Evolutionary conservation across 768 basidiomycete species (phyloP).

Genomic region (Suillus plorans): DNA sequence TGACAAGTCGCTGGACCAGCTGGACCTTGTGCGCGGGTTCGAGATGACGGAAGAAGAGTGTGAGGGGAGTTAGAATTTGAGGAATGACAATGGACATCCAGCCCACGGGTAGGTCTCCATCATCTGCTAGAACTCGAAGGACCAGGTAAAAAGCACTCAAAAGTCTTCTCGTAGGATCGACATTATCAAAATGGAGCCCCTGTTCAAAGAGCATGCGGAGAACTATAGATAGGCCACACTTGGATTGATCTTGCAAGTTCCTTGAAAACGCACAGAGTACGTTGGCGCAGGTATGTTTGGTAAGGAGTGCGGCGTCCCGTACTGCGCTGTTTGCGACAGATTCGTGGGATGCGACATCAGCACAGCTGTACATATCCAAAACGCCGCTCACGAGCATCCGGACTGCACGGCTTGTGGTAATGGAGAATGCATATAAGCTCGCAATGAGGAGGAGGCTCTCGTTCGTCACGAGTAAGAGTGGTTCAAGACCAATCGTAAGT

Average conservation of each 20-base stretch:
- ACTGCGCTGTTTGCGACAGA: background rate
- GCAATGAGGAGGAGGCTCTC: conserved; percentile 55
- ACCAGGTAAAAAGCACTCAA: conserved; percentile 56
- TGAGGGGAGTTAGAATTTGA: conserved; percentile 52
- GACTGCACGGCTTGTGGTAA: conserved; percentile 50
- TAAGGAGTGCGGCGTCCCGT: conserved; percentile 39
- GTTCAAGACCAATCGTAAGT: conserved; percentile 41
- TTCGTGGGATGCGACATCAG: conserved; percentile 40
- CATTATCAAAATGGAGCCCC: conserved; percentile 35
- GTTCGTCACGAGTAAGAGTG: conserved; percentile 53
- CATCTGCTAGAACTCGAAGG: conserved; percentile 53
- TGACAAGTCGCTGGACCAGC: conserved; percentile 53
- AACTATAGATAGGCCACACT: conserved; percentile 48
- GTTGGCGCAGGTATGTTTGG: conserved; percentile 52
- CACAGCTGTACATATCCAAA: conserved; percentile 56
- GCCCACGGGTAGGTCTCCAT: conserved; percentile 17
- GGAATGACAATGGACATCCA: conserved; percentile 62
- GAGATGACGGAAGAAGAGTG: conserved; percentile 53
- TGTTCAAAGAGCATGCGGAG: conserved; percentile 58
- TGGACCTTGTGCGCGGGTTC: conserved; percentile 54
- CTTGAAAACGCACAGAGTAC: conserved; percentile 42
- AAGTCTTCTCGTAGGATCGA: conserved; percentile 59
- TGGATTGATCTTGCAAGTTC: conserved; percentile 30
- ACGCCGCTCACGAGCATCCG: conserved; percentile 43
- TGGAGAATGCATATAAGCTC: conserved; percentile 45